Evolutionary conservation across 2,329 filamentous ascomycete genomes (phyloP), one percentile per base, ranked within the genome.

Genomic region (Penicillium sp.): DNA sequence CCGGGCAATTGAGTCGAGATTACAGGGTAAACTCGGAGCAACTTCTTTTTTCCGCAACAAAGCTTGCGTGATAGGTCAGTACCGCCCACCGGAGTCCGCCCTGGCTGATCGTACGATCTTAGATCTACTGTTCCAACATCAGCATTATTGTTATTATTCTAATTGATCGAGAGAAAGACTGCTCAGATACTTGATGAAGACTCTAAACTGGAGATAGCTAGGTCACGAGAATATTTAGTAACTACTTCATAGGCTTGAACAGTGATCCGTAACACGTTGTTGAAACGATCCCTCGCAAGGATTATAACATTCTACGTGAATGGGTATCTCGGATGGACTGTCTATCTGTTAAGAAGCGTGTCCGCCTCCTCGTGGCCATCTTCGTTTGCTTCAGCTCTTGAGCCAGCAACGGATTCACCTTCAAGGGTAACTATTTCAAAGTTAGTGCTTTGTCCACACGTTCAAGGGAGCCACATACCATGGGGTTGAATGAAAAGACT

Each of bases 401-500:
- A 13, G 32, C 63, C 60, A 27, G 47, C 34, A 22, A 42, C 6
- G 13, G 50, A 27, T 7, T 55, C 56, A 13, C 53, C 47, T 4
- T 61, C 61, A 16, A 68, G 49, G 13, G 54, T 58, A 16, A 66
- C 66, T 68, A 38, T 36, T 3, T 32, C 32, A 46, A 40, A 18
- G 54, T 63, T 51, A 62, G 58, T n/a, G 38, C n/a, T 34, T 3
- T 39, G 11, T 14, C 44, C 27, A 24, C 22, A 11, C 8, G 21
- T 49, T 14, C 43, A 36, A 13, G 18, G 31, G 14, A 21, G 10
- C 5, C 14, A 83, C 89, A 77, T 78, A 95, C 92, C 80, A 77
- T 90, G 81, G 3, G 92, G 88, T 65, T 79, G 83, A 24, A 97
- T 79, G 50, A 92, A 83, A 71, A 87, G 88, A 66, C 86, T 89